Percentiles rank a stretch among this genome's conserved stretches.
Evolutionary conservation across 2,329 filamentous ascomycete species (phyloP).

Genomic region (Fusarium sp.): DNA sequence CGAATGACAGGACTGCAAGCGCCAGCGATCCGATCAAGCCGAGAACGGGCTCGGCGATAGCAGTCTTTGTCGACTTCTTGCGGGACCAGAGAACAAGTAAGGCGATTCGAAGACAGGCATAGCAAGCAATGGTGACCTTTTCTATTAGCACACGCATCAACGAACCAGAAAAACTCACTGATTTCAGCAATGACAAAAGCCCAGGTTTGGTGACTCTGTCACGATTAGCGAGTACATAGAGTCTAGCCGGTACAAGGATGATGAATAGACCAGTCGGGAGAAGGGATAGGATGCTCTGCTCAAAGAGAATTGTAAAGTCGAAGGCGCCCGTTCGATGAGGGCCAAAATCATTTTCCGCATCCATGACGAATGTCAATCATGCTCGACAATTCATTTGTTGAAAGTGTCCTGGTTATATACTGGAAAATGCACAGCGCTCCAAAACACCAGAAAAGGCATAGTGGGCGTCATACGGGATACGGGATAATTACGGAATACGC

Average conservation of each 20-base stretch:
- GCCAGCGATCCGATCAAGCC: slow-evolving; percentile 47
- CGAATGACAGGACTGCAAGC: slow-evolving; percentile 50
- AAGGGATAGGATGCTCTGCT: slow-evolving; percentile 51
- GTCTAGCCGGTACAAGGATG: slow-evolving; percentile 38
- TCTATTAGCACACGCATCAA: neutral
- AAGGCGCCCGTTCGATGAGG: slow-evolving; percentile 45
- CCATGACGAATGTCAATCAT: neutral
- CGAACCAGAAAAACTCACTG: slow-evolving; percentile 12
- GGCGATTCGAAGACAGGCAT: slow-evolving; percentile 42
- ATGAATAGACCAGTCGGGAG: slow-evolving; percentile 47
- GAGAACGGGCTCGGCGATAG: slow-evolving; percentile 49
- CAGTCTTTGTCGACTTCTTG: slow-evolving; percentile 43
- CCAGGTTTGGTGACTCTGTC: slow-evolving; percentile 6
- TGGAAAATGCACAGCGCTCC: slow-evolving; percentile 18
- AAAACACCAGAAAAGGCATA: slow-evolving; percentile 16
- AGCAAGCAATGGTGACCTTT: slow-evolving; percentile 26
- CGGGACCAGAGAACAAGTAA: slow-evolving; percentile 49
- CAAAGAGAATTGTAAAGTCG: slow-evolving; percentile 52
- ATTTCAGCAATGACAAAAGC: slow-evolving; percentile 41
- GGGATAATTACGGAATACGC: neutral
- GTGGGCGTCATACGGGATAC: slow-evolving; percentile 18
- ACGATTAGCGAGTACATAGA: slow-evolving; percentile 27
- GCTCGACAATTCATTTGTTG: neutral
- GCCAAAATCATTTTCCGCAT: slow-evolving; percentile 42
- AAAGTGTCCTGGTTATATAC: neutral